Percentiles rank a stretch among this genome's conserved stretches.
Evolutionary conservation across 2,329 filamentous ascomycete genomes (phyloP).

Genomic region (Xylariaceae sp.): DNA sequence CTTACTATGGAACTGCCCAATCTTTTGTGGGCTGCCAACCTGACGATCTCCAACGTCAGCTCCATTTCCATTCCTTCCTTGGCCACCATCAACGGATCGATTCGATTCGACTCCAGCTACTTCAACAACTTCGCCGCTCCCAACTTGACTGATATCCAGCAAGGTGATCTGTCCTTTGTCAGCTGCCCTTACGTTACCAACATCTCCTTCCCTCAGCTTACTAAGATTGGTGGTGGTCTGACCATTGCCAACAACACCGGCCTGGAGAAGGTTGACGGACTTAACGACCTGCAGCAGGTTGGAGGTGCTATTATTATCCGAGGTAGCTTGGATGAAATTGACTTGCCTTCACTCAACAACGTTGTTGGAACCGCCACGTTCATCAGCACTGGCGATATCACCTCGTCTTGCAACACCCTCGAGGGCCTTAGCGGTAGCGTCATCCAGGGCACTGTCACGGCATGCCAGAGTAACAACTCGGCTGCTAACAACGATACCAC

Average conservation of each 20-base stretch:
- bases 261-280: constrained; percentile 60
- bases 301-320: constrained; percentile 79
- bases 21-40: constrained; percentile 72
- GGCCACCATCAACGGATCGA: constrained; percentile 66
- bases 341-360: constrained; percentile 61
- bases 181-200: constrained; percentile 63
- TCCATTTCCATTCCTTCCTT: constrained; percentile 71
- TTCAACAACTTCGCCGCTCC: constrained; percentile 58
- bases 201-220: constrained; percentile 69
- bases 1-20: constrained; percentile 72
- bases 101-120: constrained; percentile 80
- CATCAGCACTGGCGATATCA: constrained; percentile 61
- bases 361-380: constrained; percentile 71
- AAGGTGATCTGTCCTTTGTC: constrained; percentile 59
- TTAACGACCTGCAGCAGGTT: constrained; percentile 65
- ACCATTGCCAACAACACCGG: constrained; percentile 84
- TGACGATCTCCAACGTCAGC: constrained; percentile 78
- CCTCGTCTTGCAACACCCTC: constrained; percentile 51
- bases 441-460: constrained; percentile 44
- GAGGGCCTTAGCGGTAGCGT: constrained; percentile 41
- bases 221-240: constrained; percentile 70
- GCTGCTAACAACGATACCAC: constrained; percentile 49
- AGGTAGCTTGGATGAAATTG: constrained; percentile 73
- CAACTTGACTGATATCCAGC: constrained; percentile 65
- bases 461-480: constrained; percentile 49